Percentiles rank a stretch among this genome's conserved stretches.
Evolutionary conservation across 306 rosid genomes (phyloP).

Genomic region (Biancaea sappan): DNA sequence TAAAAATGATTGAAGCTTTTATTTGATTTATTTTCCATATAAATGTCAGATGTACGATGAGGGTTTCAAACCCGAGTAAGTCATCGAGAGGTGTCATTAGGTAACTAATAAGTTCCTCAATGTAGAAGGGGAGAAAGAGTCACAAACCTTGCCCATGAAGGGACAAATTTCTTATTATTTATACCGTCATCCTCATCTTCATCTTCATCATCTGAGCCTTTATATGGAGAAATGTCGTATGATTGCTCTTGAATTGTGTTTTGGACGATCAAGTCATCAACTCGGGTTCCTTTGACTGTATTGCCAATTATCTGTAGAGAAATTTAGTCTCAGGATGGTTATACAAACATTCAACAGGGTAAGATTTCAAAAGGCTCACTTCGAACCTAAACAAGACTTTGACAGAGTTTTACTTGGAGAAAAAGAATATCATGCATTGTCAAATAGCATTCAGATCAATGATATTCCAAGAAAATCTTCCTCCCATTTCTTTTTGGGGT

Average conservation of each 20-base stretch:
- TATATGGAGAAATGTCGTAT: constrained; percentile 90
- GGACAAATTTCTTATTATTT: constrained; percentile 59
- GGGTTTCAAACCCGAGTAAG: background rate
- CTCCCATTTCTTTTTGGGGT: background rate
- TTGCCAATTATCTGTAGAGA: constrained; percentile 46
- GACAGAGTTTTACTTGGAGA: background rate
- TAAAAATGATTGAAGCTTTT: constrained; percentile 7
- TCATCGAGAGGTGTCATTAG: background rate
- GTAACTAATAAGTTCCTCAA: background rate
- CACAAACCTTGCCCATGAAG: constrained; percentile 90
- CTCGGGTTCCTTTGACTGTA: constrained; percentile 40
- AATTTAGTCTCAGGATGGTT: constrained; percentile 29
- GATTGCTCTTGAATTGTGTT: constrained; percentile 57
- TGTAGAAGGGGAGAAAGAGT: background rate
- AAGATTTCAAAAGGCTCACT: constrained; percentile 22
- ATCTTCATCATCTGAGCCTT: constrained; percentile 86
- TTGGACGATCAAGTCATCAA: constrained; percentile 28
- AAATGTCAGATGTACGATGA: background rate
- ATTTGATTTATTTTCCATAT: constrained; percentile 14
- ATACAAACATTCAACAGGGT: background rate
- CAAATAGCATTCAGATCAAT: background rate
- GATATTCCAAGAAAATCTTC: background rate
- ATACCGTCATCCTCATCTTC: constrained; percentile 62
- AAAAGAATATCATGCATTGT: constrained; percentile 12
- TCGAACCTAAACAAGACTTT: background rate